Evolutionary conservation across 2,329 filamentous ascomycete species (phyloP), one percentile per base, ranked within the genome.

Genomic region (Pyricularia sp.): DNA sequence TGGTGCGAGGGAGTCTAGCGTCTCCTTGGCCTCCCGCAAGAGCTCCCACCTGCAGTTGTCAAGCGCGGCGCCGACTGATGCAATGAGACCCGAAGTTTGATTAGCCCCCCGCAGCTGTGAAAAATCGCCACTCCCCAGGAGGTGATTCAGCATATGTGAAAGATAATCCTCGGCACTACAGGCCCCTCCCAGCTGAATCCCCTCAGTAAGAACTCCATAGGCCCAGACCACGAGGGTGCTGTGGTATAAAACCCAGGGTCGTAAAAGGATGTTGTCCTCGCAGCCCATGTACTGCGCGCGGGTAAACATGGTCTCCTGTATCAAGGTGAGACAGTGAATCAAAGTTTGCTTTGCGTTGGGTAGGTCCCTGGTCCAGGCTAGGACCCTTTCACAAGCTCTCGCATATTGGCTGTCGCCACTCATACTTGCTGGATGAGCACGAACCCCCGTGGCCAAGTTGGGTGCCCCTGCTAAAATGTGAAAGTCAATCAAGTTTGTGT

Each of bases 211-310:
- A 58, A 64, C 50, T 26, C 69, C 70, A 14, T 66, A 68, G 63
- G 69, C 70, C 70, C 70, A 71, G 30, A 64, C 28, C 59, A 67
- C 66, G 20, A 67, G 66, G 14, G 30, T 67, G 31, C 31, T 26
- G 26, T 67, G 66, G 26, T 67, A 58, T 23, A 67, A 28, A 31
- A n/a, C 25, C 66, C 66, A 67, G 20, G 66, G 66, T 9, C 66
- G 30, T 14, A 67, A 23, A 11, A 50, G 31, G 25, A 67, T 67
- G 42, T 67, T 67, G 66, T 67, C 66, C 33, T 58, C 66, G 5
- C 17, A 33, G 20, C 36, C 66, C 25, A 25, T 2, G 14, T 67
- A 67, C 14, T 50, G 33, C 17, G 31, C 26, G 1, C 66, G 31
- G 4, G 66, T 67, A 23, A 67, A 67, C 66, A 67, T 67, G 33